Base-by-base conservation (phyloP, 352 stramenopile species). In the Phytophthora boehmeriae region DNA sequence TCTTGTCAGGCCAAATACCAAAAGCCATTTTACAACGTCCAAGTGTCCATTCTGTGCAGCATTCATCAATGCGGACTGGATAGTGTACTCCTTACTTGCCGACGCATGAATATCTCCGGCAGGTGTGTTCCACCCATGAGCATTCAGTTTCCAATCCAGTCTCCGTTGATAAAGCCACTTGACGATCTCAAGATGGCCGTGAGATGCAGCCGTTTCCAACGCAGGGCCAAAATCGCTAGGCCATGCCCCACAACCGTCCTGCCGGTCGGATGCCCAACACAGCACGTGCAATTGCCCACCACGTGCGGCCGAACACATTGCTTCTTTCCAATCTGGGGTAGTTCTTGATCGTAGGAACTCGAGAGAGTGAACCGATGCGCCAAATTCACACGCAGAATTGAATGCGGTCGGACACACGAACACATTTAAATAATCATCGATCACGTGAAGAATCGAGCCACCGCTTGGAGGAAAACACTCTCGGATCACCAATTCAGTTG, bases 131-230 rank as follows among this genome's bases (percentile, higher is more conserved):
- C n/a, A n/a, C n/a, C n/a, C n/a, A n/a, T n/a, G n/a, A n/a, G n/a
- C n/a, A n/a, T 11, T 22, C 30, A 42, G 17, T 43, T 54, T 42
- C 32, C 17, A 54, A 20, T 13, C 28, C 27, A 54, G 8, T 5
- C 14, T 42, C 3, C 25, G 25, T 41, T 34, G 6, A n/a, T 32
- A 28, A 11, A 54, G 19, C 47, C 47, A 54, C 20, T 51, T 63
- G 9, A 53, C 39, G 28, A 58, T 32, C 20, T 56, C 34, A 9
- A 87, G 66, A 11, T 44, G 17, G 8, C 47, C 47, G 17, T 44
- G 25, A 49, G n/a, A n/a, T n/a, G n/a, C n/a, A n/a, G n/a, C n/a
- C n/a, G n/a, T n/a, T n/a, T n/a, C n/a, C n/a, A n/a, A n/a, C n/a
- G n/a, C n/a, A n/a, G n/a, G n/a, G n/a, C n/a, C n/a, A n/a, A n/a